Conservation (phyloP, 768 basidiomycete genomes). For the Cantharellus anzutake region DNA sequence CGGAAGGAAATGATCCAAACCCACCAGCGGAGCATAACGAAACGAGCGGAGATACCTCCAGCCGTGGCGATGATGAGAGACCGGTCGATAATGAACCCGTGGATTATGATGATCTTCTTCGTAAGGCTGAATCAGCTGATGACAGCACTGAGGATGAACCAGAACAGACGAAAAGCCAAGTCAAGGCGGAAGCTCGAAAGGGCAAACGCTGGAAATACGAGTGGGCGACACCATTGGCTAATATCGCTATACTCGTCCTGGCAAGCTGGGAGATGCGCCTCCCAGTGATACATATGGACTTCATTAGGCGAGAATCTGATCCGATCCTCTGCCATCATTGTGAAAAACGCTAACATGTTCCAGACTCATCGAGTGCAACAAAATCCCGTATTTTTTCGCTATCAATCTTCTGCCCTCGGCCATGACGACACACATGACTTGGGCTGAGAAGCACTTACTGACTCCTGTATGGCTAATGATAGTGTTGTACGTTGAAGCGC, state of each 20-base stretch:
- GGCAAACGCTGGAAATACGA: neutral
- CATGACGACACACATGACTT: conserved; percentile 54
- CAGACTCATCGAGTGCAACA: conserved; percentile 56
- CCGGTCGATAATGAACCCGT: neutral
- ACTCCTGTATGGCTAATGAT: neutral
- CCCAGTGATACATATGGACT: conserved; percentile 57
- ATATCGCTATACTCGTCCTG: conserved; percentile 48
- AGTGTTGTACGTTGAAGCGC: no score
- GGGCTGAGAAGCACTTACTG: conserved; percentile 15
- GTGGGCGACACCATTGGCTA: conserved; percentile 27
- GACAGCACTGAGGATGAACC: no score
- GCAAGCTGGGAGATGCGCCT: conserved; percentile 67
- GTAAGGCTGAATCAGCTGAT: no score
- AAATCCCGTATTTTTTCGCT: conserved; percentile 67
- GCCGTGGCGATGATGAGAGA: neutral
- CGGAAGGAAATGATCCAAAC: neutral
- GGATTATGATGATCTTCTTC: neutral
- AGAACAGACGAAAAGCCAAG: no score
- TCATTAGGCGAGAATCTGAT: conserved; percentile 36
- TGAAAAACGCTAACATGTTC: neutral
- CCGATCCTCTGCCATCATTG: neutral
- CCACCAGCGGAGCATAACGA: neutral
- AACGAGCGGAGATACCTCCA: neutral
- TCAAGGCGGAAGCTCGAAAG: no score
- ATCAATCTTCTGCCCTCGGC: conserved; percentile 37